These are phyloP conservation scores for Salpingoeca rosetta DNA, from an alignment of 78 protist genomes.

Conservation along the genomic window DNA sequence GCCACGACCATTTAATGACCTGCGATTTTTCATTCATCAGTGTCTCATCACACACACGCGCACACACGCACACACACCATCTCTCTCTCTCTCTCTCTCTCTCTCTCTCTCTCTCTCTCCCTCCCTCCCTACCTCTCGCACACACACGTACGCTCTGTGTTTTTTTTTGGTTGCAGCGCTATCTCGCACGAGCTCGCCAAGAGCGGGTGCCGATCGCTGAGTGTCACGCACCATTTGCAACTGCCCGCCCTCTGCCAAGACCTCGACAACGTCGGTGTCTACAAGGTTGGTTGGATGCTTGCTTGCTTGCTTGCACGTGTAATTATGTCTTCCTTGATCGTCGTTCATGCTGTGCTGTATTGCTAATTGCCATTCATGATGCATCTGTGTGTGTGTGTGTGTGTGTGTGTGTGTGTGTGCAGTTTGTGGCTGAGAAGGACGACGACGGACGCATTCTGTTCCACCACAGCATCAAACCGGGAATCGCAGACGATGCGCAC, in stretches of 20 bases:
- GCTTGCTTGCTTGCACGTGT: too few species aligned
- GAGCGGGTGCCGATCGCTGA: background rate
- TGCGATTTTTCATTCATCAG: background rate
- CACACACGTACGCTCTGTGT: background rate
- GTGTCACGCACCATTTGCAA: background rate
- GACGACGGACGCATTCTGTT: constrained; percentile 9
- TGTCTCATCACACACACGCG: too few species aligned
- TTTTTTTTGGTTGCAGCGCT: background rate
- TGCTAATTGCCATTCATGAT: background rate
- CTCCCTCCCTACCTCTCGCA: too few species aligned
- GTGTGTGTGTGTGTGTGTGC: too few species aligned
- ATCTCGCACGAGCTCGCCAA: background rate
- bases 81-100: too few species aligned
- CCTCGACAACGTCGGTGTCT: background rate
- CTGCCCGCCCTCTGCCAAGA: background rate
- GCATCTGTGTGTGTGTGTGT: too few species aligned
- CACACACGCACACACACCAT: too few species aligned
- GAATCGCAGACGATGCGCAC: constrained; percentile 10
- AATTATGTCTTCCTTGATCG: background rate
- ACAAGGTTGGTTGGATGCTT: background rate
- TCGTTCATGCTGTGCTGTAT: background rate
- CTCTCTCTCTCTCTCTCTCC: too few species aligned
- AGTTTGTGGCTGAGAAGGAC: too few species aligned
- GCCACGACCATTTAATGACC: constrained; percentile 30
- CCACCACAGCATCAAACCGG: constrained; percentile 11